Conservation (phyloP, 2,329 filamentous ascomycete species). For the Dactylellina sp. region DNA sequence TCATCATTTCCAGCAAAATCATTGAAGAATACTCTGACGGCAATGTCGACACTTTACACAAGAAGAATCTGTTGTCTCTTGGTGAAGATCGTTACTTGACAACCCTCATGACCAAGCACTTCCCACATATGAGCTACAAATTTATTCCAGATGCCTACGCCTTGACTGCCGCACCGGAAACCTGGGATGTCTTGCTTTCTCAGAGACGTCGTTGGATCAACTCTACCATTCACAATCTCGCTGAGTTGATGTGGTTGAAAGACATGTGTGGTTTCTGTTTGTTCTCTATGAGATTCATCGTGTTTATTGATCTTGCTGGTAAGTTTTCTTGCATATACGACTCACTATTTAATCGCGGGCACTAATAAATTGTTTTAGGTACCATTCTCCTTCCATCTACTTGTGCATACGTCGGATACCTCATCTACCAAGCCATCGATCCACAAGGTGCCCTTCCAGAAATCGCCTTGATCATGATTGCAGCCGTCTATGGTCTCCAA, state of each 20-base stretch:
- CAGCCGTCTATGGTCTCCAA: conserved; percentile 92
- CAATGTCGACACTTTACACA: conserved; percentile 91
- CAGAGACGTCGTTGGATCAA: conserved; percentile 99
- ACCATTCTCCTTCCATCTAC: conserved; percentile 92
- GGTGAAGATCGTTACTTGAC: conserved; percentile 98
- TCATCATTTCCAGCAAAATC: conserved; percentile 90
- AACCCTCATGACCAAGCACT: conserved; percentile 97
- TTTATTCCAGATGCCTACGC: conserved; percentile 94
- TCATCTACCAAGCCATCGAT: conserved; percentile 82
- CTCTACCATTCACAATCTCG: conserved; percentile 96
- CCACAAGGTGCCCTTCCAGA: conserved; percentile 80
- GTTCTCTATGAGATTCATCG: conserved; percentile 97
- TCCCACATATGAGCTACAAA: conserved; percentile 94
- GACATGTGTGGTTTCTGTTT: conserved; percentile 99
- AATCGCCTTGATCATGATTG: conserved; percentile 89
- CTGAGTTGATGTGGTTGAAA: conserved; percentile 87
- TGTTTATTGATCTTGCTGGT: conserved; percentile 91
- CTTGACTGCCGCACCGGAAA: conserved; percentile 91
- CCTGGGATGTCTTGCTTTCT: conserved; percentile 93
- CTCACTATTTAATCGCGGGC: not conserved
- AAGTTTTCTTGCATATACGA: conserved; percentile 18
- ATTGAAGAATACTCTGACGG: conserved; percentile 90
- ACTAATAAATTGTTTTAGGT: conserved; percentile 54
- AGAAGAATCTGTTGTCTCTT: conserved; percentile 90
- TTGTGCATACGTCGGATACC: conserved; percentile 84